A percentile compares a stretch with the other conserved stretches of the same genome.
Evolutionary conservation across 2,329 filamentous ascomycete genomes (phyloP).

Genomic region (Aspergillus luchuensis): DNA sequence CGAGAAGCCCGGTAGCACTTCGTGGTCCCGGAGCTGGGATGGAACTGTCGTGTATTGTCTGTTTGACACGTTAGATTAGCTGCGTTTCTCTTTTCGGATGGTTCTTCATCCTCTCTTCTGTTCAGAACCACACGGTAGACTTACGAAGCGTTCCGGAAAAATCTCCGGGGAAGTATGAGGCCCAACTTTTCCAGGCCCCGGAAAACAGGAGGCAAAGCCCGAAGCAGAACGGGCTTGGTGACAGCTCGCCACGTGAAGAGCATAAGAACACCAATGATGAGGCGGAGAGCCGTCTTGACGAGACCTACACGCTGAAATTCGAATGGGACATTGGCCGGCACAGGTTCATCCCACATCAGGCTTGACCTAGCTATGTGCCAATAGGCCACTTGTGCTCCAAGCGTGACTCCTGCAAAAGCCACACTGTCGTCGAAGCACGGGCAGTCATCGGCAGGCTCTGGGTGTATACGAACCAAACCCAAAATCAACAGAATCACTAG

Average conservation of each 20-base stretch:
- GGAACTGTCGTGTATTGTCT: slow-evolving; percentile 81
- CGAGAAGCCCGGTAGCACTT: slow-evolving; percentile 84
- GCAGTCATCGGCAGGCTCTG: slow-evolving; percentile 94
- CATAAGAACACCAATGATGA: slow-evolving; percentile 76
- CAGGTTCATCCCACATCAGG: slow-evolving; percentile 55
- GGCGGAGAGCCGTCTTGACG: slow-evolving; percentile 63
- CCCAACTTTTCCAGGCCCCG: slow-evolving; percentile 79
- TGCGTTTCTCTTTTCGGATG: too few species aligned
- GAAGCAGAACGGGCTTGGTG: slow-evolving; percentile 82
- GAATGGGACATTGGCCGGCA: slow-evolving; percentile 65
- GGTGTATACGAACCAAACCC: slow-evolving; percentile 81
- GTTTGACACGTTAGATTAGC: slow-evolving; percentile 25
- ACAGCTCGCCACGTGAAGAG: slow-evolving; percentile 89
- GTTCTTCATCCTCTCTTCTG: background rate
- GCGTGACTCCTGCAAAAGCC: slow-evolving; percentile 85
- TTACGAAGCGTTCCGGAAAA: slow-evolving; percentile 83
- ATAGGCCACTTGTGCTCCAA: slow-evolving; percentile 77
- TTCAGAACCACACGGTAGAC: slow-evolving; percentile 22
- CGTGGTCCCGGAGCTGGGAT: slow-evolving; percentile 72
- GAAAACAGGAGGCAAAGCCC: slow-evolving; percentile 79
- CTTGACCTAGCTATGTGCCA: slow-evolving; percentile 74
- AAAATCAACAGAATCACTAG: slow-evolving; percentile 68
- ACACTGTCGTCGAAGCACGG: slow-evolving; percentile 97
- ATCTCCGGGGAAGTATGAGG: slow-evolving; percentile 78
- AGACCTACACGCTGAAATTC: slow-evolving; percentile 67